Evolutionary conservation across 176 grass and related monocot species (phyloP), one percentile per base, ranked within the genome.

Genomic region (Secale cereale): DNA sequence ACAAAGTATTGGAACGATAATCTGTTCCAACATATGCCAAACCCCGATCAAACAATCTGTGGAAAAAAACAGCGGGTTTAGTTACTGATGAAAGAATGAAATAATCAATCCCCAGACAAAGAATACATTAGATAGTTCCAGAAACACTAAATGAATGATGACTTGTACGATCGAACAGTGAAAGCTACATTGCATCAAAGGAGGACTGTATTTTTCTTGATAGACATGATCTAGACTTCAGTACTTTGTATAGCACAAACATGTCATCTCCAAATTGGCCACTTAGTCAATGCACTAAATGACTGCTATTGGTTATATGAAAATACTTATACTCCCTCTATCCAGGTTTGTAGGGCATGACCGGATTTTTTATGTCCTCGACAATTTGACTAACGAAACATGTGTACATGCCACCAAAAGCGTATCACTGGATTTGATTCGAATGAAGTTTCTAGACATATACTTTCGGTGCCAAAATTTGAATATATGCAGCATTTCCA

Each of bases 1-100:
- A 99, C 87, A 99, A 88, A 41, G 76, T 82, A 79, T 91, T 91
- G 77, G 97, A 99, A 54, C 88, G 87, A 74, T 91, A 99, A 89
- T 99, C 97, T 73, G 97, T 92, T 80, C 97, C 97, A 87, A 99
- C 97, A 65, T 99, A 99, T 76, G 94, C 94, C 86, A 99, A 83
- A 71, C 97, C 97, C 56, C 91, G 82, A 70, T 99, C 97, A 87
- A 99, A 99, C 77, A 99, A 65, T 87, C 97, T 99, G 89, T 23
- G 68, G 76, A 28, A 66, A 81, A 82, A 89, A 65, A 29, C 62
- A 28, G 25, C 37, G 31, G 70, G 48, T n/a, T 19, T 43, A 83
- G 22, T 67, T 46, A 59, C 1, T 30, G 13, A 66, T 65, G 22
- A 3, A 65, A 56, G 74, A 86, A 70, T 9, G 29, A 64, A 72